phyloP scores from a whole-genome alignment of 208 protist genomes.

The Perkinsela sp. region DNA sequence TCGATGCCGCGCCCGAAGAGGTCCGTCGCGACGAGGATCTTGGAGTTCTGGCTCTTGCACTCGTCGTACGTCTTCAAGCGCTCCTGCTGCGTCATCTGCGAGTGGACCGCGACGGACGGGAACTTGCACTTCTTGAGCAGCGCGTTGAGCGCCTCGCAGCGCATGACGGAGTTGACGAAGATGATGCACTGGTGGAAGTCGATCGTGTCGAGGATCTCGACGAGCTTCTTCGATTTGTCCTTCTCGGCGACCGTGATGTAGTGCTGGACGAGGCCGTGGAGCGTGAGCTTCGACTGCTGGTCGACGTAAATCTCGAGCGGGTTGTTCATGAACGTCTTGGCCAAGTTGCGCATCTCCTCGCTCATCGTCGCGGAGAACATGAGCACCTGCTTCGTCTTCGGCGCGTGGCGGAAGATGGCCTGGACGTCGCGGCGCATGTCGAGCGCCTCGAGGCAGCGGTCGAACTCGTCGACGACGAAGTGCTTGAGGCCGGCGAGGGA shows the following conservation, averaged over 20 bases:
- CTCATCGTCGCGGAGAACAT: slow-evolving; percentile 98
- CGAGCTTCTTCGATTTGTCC: slow-evolving; percentile 88
- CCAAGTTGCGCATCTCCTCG: slow-evolving; percentile 68
- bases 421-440: slow-evolving; percentile 87
- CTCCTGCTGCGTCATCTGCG: slow-evolving; percentile 72
- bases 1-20: slow-evolving; percentile 97
- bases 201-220: slow-evolving; percentile 87
- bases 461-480: slow-evolving; percentile 98
- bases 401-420: slow-evolving; percentile 83
- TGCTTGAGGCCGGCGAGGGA: slow-evolving; percentile 76
- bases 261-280: slow-evolving; percentile 95
- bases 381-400: slow-evolving; percentile 94
- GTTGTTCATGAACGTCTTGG: slow-evolving; percentile 91
- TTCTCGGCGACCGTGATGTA: slow-evolving; percentile 83
- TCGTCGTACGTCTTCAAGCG: slow-evolving; percentile 51
- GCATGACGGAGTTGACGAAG: slow-evolving; percentile 80
- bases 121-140: slow-evolving; percentile 81
- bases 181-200: slow-evolving; percentile 99
- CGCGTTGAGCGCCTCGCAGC: slow-evolving; percentile 72
- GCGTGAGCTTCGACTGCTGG: slow-evolving; percentile 87
- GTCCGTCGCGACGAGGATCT: slow-evolving; percentile 96
- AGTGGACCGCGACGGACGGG: slow-evolving; percentile 82
- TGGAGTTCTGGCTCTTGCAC: slow-evolving; percentile 91
- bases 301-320: slow-evolving; percentile 90
- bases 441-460: slow-evolving; percentile 80